A percentile compares a stretch with the other conserved stretches of the same genome.
These are phyloP conservation scores for Psidium guajava DNA, from an alignment of 345 rosid genomes.

Conservation along the genomic window DNA sequence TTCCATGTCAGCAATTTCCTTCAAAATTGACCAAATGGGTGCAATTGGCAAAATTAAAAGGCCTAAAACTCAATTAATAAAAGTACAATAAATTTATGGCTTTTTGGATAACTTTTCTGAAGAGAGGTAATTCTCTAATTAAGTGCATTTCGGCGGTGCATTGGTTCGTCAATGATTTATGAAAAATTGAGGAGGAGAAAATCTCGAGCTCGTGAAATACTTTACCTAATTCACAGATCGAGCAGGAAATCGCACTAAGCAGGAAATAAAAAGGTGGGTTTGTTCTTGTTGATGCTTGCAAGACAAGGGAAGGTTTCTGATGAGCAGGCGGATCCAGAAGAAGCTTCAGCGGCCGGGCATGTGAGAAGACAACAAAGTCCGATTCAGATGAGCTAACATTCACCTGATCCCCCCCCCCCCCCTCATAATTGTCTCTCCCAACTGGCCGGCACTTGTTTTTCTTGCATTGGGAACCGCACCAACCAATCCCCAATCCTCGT, in stretches of 20 bases:
- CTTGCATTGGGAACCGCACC: background rate
- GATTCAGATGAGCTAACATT: background rate
- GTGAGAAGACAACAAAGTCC: background rate
- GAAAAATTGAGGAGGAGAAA: background rate
- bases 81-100: no score
- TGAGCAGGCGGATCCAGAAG: background rate
- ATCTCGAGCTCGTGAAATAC: background rate
- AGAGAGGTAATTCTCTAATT: no score
- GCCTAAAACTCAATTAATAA: fast-evolving
- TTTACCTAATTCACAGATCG: background rate
- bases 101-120: no score
- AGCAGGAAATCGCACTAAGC: background rate
- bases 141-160: background rate
- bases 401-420: background rate
- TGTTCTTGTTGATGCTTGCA: background rate
- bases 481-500: background rate
- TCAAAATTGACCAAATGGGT: no score
- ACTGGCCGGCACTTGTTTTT: background rate
- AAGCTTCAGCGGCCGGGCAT: background rate
- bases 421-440: background rate
- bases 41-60: no score
- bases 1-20: no score
- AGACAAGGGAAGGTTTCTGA: background rate
- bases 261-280: background rate
- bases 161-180: background rate